Conservation (phyloP, 2,329 filamentous ascomycete species). For the Aspergillus persii region DNA sequence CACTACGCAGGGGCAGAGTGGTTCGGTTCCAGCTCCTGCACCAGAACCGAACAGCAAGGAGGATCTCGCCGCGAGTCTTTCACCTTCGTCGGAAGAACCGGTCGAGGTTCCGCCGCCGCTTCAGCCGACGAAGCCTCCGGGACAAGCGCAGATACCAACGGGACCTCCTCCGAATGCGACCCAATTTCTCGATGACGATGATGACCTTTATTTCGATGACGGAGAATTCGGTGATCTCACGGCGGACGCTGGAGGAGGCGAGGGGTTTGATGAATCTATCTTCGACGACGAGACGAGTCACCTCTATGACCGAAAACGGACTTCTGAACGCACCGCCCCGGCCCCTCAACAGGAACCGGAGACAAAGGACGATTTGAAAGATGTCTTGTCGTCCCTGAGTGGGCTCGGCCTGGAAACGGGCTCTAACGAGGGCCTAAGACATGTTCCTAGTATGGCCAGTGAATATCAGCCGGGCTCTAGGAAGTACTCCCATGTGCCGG, state of each 20-base stretch:
- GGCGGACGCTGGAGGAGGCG: slow-evolving; percentile 29
- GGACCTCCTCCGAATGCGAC: slow-evolving; percentile 1
- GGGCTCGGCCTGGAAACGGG: slow-evolving; percentile 3
- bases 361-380: slow-evolving; percentile 1
- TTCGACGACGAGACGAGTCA: slow-evolving; percentile 49
- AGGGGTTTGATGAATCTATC: slow-evolving; percentile 47
- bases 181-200: slow-evolving; percentile 20
- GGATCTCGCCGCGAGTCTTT: background rate
- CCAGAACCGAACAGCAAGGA: background rate
- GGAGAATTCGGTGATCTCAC: slow-evolving; percentile 44
- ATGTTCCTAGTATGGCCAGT: slow-evolving; percentile 37
- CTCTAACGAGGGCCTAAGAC: slow-evolving; percentile 25
- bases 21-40: background rate
- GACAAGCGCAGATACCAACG: background rate
- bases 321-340: slow-evolving; percentile 14
- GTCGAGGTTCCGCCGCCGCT: background rate
- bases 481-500: slow-evolving; percentile 25
- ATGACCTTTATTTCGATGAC: slow-evolving; percentile 50
- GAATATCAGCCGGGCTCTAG: slow-evolving; percentile 24
- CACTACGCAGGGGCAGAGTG: background rate
- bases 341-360: slow-evolving; percentile 9
- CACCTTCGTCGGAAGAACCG: background rate
- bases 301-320: slow-evolving; percentile 40
- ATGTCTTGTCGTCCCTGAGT: slow-evolving; percentile 14
- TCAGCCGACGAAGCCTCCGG: background rate